Evolutionary conservation across 2,329 filamentous ascomycete species (phyloP).

Genomic region (Pestalotiopsis sp.): DNA sequence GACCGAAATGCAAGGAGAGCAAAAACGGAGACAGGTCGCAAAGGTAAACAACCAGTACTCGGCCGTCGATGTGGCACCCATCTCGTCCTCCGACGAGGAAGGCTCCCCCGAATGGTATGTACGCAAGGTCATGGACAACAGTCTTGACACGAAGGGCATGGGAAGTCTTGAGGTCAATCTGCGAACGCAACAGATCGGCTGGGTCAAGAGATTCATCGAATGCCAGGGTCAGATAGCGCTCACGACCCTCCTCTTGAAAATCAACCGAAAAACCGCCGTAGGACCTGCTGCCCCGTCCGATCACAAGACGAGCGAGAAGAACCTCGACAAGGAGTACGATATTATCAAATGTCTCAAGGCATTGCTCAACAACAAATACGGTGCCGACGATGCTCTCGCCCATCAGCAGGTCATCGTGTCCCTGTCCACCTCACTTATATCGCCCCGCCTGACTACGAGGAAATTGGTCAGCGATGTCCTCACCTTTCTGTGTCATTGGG

Average conservation of each 20-base stretch:
- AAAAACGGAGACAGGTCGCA: conserved; percentile 80
- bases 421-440: conserved; percentile 83
- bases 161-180: conserved; percentile 93
- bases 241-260: conserved; percentile 89
- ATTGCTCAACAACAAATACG: conserved; percentile 99
- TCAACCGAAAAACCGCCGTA: conserved; percentile 82
- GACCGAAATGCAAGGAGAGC: conserved; percentile 91
- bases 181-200: conserved; percentile 93
- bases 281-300: conserved; percentile 68
- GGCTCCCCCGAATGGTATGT: conserved; percentile 98
- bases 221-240: conserved; percentile 96
- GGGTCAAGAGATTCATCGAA: conserved; percentile 96
- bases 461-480: conserved; percentile 96
- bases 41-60: conserved; percentile 69
- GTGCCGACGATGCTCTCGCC: conserved; percentile 89
- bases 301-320: conserved; percentile 67
- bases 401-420: conserved; percentile 91
- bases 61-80: conserved; percentile 69
- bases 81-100: conserved; percentile 77
- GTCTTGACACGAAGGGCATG: conserved; percentile 86
- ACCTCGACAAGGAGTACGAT: conserved; percentile 91
- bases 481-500: conserved; percentile 96
- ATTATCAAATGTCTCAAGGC: conserved; percentile 98
- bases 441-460: conserved; percentile 84
- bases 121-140: conserved; percentile 94